A percentile compares a stretch with the other conserved stretches of the same genome.
Evolutionary conservation across 2,329 filamentous ascomycete genomes (phyloP).

Genomic region (Scytalidium lignicola): DNA sequence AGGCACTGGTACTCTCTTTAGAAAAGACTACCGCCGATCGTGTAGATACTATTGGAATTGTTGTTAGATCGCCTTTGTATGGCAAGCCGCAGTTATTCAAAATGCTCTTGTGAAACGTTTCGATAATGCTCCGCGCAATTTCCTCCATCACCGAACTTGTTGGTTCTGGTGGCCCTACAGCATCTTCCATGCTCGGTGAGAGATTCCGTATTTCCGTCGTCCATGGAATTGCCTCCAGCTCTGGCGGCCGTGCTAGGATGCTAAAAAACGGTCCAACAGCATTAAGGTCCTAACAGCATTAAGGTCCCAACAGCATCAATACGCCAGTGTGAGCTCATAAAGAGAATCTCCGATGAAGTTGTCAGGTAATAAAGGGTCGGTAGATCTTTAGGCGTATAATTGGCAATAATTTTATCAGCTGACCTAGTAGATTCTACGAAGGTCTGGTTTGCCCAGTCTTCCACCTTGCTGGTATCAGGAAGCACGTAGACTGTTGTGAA

Average conservation of each 20-base stretch:
- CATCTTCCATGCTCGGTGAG: conserved; percentile 12
- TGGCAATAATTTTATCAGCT: conserved; percentile 5
- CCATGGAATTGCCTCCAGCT: background rate
- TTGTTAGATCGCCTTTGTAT: conserved; percentile 9
- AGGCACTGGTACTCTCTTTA: conserved; percentile 3
- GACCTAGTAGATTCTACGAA: conserved; percentile 5
- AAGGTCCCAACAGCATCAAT: conserved; percentile 9
- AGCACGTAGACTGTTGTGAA: conserved; percentile 7
- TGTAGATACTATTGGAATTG: conserved; percentile 3
- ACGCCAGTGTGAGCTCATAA: conserved; percentile 12
- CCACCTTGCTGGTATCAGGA: background rate
- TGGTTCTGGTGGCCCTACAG: conserved; percentile 5
- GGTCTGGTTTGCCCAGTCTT: conserved; percentile 7
- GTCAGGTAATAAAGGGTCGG: conserved; percentile 9
- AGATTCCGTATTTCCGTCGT: conserved; percentile 2
- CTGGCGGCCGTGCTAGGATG: background rate
- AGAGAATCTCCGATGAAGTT: conserved; percentile 8
- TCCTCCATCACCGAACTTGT: conserved; percentile 5
- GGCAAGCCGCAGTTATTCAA: conserved; percentile 6
- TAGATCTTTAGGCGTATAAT: conserved; percentile 3
- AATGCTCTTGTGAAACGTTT: conserved; percentile 5
- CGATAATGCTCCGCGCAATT: conserved; percentile 2
- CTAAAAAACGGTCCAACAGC: conserved; percentile 7
- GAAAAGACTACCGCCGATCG: conserved; percentile 4
- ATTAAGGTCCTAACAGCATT: conserved; percentile 10